These are phyloP conservation scores for Trametes gibbosa DNA, from an alignment of 768 basidiomycete genomes.

Conservation along the genomic window DNA sequence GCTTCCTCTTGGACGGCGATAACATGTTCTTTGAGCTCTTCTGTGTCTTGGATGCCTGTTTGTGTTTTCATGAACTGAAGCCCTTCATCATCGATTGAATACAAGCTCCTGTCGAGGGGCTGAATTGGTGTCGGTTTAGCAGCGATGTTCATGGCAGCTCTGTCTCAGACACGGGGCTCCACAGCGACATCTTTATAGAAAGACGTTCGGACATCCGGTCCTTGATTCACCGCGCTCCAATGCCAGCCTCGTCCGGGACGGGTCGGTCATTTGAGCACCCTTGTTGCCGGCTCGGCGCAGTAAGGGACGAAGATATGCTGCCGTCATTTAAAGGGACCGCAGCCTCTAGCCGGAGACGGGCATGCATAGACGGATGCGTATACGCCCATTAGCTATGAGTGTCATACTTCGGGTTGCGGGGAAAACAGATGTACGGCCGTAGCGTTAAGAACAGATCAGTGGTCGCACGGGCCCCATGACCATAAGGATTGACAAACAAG, in stretches of 20 bases:
- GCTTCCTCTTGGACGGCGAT: constrained; percentile 25
- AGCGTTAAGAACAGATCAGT: too few species aligned
- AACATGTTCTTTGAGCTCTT: constrained; percentile 26
- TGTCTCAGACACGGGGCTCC: too few species aligned
- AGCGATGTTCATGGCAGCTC: background rate
- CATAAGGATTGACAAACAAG: background rate
- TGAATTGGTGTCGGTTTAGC: background rate
- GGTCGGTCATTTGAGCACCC: background rate
- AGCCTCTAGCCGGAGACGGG: too few species aligned
- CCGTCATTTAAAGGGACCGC: too few species aligned
- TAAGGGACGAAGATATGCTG: background rate
- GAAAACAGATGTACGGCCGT: too few species aligned
- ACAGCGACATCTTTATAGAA: background rate
- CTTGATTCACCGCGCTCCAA: background rate
- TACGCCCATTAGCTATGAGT: too few species aligned
- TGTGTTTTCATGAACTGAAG: constrained; percentile 22
- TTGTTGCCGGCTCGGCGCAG: too few species aligned
- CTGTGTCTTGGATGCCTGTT: constrained; percentile 25
- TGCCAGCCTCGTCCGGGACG: background rate
- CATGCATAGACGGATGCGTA: too few species aligned
- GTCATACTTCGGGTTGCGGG: too few species aligned
- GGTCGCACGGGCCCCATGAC: too few species aligned
- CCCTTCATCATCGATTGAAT: constrained; percentile 14
- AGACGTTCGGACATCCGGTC: background rate
- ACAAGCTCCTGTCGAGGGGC: constrained; percentile 4